These are phyloP conservation scores for Pseudohalonectria lignicola DNA, from an alignment of 2,329 filamentous ascomycete genomes.

Conservation along the genomic window DNA sequence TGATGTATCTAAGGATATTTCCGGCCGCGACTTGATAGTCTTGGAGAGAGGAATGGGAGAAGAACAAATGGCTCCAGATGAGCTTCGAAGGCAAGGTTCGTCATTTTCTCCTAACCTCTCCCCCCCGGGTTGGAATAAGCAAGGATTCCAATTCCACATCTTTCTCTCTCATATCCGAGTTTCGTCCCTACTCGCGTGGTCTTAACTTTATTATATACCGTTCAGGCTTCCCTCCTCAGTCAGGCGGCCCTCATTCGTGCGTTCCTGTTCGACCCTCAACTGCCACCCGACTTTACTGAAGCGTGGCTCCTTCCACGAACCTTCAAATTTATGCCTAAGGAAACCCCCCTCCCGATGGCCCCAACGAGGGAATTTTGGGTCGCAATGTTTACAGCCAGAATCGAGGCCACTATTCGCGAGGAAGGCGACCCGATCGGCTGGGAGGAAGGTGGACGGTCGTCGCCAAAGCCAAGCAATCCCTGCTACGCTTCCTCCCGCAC, in stretches of 20 bases:
- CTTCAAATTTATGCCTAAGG: slow-evolving; percentile 13
- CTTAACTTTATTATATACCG: no score
- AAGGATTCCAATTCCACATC: no score
- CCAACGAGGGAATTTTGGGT: slow-evolving; percentile 18
- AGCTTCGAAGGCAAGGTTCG: not conserved
- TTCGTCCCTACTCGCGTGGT: not conserved
- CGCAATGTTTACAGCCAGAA: slow-evolving; percentile 13
- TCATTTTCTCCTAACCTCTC: not conserved
- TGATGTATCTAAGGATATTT: not conserved
- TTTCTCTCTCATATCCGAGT: not conserved
- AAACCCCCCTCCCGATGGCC: slow-evolving; percentile 11
- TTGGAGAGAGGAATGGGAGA: not conserved
- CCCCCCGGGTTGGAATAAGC: not conserved
- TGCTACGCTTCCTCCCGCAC: slow-evolving; percentile 14
- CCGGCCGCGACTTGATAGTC: not conserved
- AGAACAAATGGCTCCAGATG: not conserved
- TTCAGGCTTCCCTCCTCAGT: slow-evolving; percentile 5
- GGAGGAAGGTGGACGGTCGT: slow-evolving; percentile 7
- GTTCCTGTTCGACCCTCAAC: slow-evolving; percentile 9
- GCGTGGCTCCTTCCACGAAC: slow-evolving; percentile 12
- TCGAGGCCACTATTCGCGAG: slow-evolving; percentile 14
- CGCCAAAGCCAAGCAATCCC: slow-evolving; percentile 12
- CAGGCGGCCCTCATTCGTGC: slow-evolving; percentile 10
- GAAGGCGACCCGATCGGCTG: slow-evolving; percentile 13
- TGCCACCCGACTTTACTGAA: slow-evolving; percentile 8